Percentiles rank a stretch among this genome's conserved stretches.
Conservation (phyloP, 2,329 filamentous ascomycete genomes). For the Nemania diffusa region DNA sequence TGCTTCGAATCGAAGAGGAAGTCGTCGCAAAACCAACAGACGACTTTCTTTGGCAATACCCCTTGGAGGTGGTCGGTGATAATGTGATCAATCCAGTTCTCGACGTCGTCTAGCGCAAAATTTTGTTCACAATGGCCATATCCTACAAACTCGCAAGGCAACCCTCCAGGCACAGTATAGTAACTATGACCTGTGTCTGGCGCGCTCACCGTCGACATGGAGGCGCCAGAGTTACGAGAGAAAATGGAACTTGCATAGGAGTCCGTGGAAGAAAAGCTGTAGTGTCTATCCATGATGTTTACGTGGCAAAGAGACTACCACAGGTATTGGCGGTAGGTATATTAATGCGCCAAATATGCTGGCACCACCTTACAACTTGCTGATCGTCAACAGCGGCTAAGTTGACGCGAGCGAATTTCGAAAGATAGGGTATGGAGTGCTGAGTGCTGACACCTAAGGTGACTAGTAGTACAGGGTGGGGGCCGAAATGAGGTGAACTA, state of each 20-base stretch:
- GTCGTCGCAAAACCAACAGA: conserved; percentile 64
- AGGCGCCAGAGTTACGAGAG: background rate
- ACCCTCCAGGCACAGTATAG: conserved; percentile 21
- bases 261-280: conserved; percentile 19
- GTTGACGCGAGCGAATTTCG: conserved; percentile 6
- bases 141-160: conserved; percentile 60
- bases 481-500: conserved; percentile 18
- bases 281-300: conserved; percentile 14
- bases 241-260: conserved; percentile 10
- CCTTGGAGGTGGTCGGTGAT: conserved; percentile 50
- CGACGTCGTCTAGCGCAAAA: conserved; percentile 54
- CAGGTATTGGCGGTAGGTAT: background rate
- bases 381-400: conserved; percentile 6
- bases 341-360: conserved; percentile 1
- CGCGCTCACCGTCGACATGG: background rate
- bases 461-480: conserved; percentile 22
- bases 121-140: conserved; percentile 50
- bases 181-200: background rate
- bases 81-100: conserved; percentile 61
- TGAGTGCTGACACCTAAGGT: conserved; percentile 14
- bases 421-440: conserved; percentile 4
- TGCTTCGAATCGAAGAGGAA: conserved; percentile 46
- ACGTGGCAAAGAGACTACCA: background rate
- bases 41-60: conserved; percentile 50
- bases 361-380: conserved; percentile 4